Base-by-base conservation (phyloP, 2,329 filamentous ascomycete species). In the Colletotrichum karsti region DNA sequence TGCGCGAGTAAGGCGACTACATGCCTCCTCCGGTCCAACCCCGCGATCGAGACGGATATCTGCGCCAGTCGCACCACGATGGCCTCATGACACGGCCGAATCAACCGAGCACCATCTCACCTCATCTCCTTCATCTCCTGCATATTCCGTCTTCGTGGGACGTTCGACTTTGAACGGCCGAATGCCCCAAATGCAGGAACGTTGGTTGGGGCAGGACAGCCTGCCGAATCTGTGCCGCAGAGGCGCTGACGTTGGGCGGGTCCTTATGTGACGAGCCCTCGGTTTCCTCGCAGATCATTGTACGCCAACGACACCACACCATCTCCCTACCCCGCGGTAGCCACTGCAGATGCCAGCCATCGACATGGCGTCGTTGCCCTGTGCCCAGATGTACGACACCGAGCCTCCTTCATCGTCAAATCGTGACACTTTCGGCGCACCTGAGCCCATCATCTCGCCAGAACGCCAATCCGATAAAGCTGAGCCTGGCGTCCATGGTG, bases 151-250 rank as follows among this genome's bases (percentile, higher is more conserved):
- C 26, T n/a, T 5, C 13, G 12, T 46, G 42, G 20, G 24, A 18
- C 41, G 63, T 48, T n/a, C n/a, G n/a, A n/a, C n/a, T n/a, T n/a
- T 56, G 56, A 24, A 55, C 55, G 20, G 44, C 35, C 9, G 20
- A 30, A 35, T 26, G 30, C 15, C n/a, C 44, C 64, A 28, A 37
- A 57, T 65, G 60, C 53, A 68, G 60, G 54, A 64, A 68, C 60
- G 13, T 33, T 37, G 22, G 33, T 24, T 33, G 28, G 24, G 33
- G 51, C 53, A 48, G 30, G 20, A 57, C 33, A 35, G 53, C 41
- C 53, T 65, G 15, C 65, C 46, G 53, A 58, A 41, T 46, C 65
- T 59, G 65, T 24, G 65, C 65, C 65, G 46, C 65, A 59, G 30
- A 59, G 53, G 41, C 41, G 54, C 60, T 54, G 50, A 59, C 30